Evolutionary conservation across 2,329 filamentous ascomycete genomes (phyloP), one percentile per base, ranked within the genome.

Genomic region (Aspergillus sp.): DNA sequence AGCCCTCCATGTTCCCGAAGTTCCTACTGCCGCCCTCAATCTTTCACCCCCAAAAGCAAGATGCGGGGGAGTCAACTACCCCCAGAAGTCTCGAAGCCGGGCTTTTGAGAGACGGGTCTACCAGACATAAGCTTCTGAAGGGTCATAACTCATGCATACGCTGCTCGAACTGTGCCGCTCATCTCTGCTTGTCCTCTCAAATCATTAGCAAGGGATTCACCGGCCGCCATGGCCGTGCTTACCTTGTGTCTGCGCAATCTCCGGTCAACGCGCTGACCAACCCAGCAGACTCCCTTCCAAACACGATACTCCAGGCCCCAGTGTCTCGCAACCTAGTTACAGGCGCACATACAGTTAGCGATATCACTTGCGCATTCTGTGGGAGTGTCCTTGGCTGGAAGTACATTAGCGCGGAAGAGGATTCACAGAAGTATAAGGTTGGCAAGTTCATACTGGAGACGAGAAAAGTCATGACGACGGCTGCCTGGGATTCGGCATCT

Each of bases 391-490:
- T 89, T 22, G 87, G 87, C 2, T 89, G 87, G 87, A 89, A 89
- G 72, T 89, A 89, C 68, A 82, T 89, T 25, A 80, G 82, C 22
- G 87, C 87, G 0, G 85, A 86, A 62, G 85, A 89, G 65, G 85
- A 88, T 61, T 77, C 74, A 11, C 87, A 89, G 74, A 78, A 81
- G 59, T 89, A 89, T 69, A 89, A 89, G 69, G 84, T 89, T 2
- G 87, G 87, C n/a, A 89, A 88, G 70, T 89, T 85, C 65, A 89
- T 89, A 30, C 73, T 89, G 30, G 87, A 89, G 73, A 87, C 85
- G 48, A 85, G 83, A 72, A 77, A 82, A 57, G 82, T 87, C 8
- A 81, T 79, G 25, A 75, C 79, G 31, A 77, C 77, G 17, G 77
- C 80, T 19, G 81, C 75, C 22, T 89, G 87, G 86, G 85, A 87